Conservation (phyloP, 2,329 filamentous ascomycete species). For the Pyrenochaeta sp. region DNA sequence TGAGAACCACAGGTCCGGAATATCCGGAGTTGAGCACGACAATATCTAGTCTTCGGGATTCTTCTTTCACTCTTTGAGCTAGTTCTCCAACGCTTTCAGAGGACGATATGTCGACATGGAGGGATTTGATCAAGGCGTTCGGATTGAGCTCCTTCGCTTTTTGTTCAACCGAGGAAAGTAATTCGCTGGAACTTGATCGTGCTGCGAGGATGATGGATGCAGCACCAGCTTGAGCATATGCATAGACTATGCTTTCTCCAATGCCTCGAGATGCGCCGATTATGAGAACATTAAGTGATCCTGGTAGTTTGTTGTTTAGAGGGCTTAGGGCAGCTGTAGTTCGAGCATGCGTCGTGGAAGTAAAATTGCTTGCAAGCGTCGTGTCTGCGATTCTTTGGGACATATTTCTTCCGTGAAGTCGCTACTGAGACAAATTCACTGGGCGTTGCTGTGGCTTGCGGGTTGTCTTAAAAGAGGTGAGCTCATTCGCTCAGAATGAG, state of each 20-base stretch:
- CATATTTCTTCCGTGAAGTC: slow-evolving; percentile 9
- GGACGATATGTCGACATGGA: slow-evolving; percentile 40
- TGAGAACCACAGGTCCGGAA: slow-evolving; percentile 43
- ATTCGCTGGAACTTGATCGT: slow-evolving; percentile 23
- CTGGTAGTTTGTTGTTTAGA: slow-evolving; percentile 24
- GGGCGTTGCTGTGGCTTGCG: not conserved
- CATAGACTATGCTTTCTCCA: slow-evolving; percentile 35
- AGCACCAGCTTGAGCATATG: slow-evolving; percentile 40
- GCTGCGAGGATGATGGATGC: slow-evolving; percentile 33
- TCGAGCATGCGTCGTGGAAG: slow-evolving; percentile 15
- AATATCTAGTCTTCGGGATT: slow-evolving; percentile 43
- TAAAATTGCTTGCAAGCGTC: slow-evolving; percentile 26
- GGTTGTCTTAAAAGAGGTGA: not conserved
- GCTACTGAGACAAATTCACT: not conserved
- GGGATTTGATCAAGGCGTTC: not conserved
- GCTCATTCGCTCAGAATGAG: slow-evolving; percentile 1
- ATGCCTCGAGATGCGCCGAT: slow-evolving; percentile 45
- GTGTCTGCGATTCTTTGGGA: slow-evolving; percentile 17
- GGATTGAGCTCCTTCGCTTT: slow-evolving; percentile 14
- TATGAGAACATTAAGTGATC: slow-evolving; percentile 35
- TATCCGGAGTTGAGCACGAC: slow-evolving; percentile 50
- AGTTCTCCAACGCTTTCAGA: slow-evolving; percentile 33
- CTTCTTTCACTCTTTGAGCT: slow-evolving; percentile 24
- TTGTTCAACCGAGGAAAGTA: slow-evolving; percentile 21
- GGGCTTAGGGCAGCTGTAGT: slow-evolving; percentile 22